Evolutionary conservation across 768 basidiomycete genomes (phyloP), one percentile per base, ranked within the genome.

Genomic region (Termitomyces sp.): DNA sequence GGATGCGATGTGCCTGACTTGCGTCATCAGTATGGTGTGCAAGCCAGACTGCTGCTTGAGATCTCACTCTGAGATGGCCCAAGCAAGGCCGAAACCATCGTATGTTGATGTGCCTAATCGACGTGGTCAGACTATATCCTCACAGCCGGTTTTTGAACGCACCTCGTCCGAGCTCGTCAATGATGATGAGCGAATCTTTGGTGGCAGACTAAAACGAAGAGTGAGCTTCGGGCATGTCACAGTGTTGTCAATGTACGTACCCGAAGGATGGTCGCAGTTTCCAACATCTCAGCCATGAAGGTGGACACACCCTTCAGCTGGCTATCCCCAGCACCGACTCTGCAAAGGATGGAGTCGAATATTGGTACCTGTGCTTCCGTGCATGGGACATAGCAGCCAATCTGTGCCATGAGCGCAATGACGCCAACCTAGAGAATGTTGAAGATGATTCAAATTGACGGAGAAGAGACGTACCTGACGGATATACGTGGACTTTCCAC

Each of bases 201-300:
- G 93, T 92, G 0, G 97, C 95, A 33, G 92, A 90, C 94, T 97
- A 50, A 13, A 35, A 16, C 11, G 16, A 44, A 55, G 33, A 50
- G 15, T 57, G 20, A 20, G 33, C 42, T 55, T 51, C 50, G 57
- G n/a, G 45, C 36, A 40, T 32, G 33, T 28, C 13, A 42, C 1
- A 4, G 15, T 20, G 8, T 35, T 24, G 15, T 16, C 22, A 8
- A n/a, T 15, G 33, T 53, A 68, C 86, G 33, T 40, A 93, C 94
- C 68, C 90, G 84, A 46, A 99, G 82, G 68, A 98, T 98, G 0
- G 92, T 93, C 0, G 97, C 96, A 0, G 96, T 98, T 74, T 99
- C 97, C 33, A 99, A 82, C 97, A 98, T 98, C 74, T 99, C 97
- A 1, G 95, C 96, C 96, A 98, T 98, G 73, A 99, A 99, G 0